Evolutionary conservation across 1,284 basidiomycete species (phyloP), one percentile per base, ranked within the genome.

Genomic region (Bjerkandera adusta): DNA sequence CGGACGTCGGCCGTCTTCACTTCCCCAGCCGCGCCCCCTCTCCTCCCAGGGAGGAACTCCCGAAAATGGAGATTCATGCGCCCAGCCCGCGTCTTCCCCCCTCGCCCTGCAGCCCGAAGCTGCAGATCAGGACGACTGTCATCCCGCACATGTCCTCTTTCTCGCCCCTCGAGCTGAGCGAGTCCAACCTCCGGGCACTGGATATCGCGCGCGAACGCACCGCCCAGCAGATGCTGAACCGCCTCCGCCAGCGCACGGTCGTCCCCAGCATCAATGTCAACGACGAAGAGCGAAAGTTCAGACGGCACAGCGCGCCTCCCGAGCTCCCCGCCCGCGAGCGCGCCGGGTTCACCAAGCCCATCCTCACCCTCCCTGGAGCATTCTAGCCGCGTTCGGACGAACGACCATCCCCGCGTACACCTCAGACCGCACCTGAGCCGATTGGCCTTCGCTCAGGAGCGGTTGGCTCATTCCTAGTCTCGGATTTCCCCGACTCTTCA

Each of bases 191-290:
- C 25, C 61, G 66, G 37, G 68, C 73, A 5, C 66, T 83, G 48
- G 71, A 52, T 29, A 46, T 49, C 2, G 47, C 78, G 45, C 74
- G 82, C 49, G 70, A 73, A 56, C 69, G 73, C 53, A 76, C 69
- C 36, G 77, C 79, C 10, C 70, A 72, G 47, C 72, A 79, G 55
- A 86, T 89, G 85, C 71, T 87, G 46, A 73, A 70, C 26, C 77
- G 77, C 12, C 70, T 88, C 49, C 71, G 72, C 52, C 74, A 78
- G 43, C 76, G 83, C 56, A 79, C 74, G 7, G 51, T 71, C 43
- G 66, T 70, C 4, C 32, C 66, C 53, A 25, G 20, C 50, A 49
- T 13, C 53, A 55, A 13, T 52, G 55, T 33, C 41, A 41, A 13
- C 63, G 63, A 65, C 21, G 57, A 57, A 27, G 68, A 69, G 53